Evolutionary conservation across 2,329 filamentous ascomycete genomes (phyloP).

Genomic region (Paecilomyces dactylethromorphus): DNA sequence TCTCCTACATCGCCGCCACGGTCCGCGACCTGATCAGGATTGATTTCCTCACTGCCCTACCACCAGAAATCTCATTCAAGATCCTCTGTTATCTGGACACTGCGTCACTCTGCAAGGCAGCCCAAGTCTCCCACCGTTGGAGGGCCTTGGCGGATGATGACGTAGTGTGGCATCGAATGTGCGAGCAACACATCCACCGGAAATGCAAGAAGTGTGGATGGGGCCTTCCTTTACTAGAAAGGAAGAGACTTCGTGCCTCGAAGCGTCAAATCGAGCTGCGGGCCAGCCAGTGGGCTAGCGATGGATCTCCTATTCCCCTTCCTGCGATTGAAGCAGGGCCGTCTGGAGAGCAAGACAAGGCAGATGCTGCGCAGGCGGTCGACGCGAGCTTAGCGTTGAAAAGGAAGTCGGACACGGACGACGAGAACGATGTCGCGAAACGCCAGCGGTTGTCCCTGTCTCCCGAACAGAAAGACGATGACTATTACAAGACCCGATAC

Average conservation of each 20-base stretch:
- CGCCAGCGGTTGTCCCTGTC: slow-evolving; percentile 20
- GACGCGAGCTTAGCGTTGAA: slow-evolving; percentile 4
- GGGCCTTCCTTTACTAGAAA: slow-evolving; percentile 83
- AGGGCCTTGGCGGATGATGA: slow-evolving; percentile 89
- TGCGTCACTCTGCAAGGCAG: slow-evolving; percentile 87
- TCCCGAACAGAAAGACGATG: slow-evolving; percentile 30
- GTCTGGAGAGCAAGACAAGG: background rate
- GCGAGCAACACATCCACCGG: slow-evolving; percentile 89
- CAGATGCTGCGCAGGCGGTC: background rate
- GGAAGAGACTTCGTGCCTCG: slow-evolving; percentile 79
- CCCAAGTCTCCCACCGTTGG: slow-evolving; percentile 88
- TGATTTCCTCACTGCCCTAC: slow-evolving; percentile 85
- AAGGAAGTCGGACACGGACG: slow-evolving; percentile 7
- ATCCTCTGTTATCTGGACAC: slow-evolving; percentile 91
- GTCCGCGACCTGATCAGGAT: slow-evolving; percentile 95
- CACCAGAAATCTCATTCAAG: slow-evolving; percentile 85
- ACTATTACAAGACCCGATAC: slow-evolving; percentile 45
- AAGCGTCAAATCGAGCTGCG: slow-evolving; percentile 75
- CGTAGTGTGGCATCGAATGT: slow-evolving; percentile 97
- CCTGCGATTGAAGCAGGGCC: slow-evolving; percentile 35
- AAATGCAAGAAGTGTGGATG: slow-evolving; percentile 95
- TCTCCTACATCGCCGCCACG: slow-evolving; percentile 84
- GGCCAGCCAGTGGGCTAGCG: slow-evolving; percentile 52
- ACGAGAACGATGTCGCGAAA: slow-evolving; percentile 22
- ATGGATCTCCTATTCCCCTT: slow-evolving; percentile 47